Evolutionary conservation across 768 basidiomycete species (phyloP).

Genomic region (Termitomyces sp.): DNA sequence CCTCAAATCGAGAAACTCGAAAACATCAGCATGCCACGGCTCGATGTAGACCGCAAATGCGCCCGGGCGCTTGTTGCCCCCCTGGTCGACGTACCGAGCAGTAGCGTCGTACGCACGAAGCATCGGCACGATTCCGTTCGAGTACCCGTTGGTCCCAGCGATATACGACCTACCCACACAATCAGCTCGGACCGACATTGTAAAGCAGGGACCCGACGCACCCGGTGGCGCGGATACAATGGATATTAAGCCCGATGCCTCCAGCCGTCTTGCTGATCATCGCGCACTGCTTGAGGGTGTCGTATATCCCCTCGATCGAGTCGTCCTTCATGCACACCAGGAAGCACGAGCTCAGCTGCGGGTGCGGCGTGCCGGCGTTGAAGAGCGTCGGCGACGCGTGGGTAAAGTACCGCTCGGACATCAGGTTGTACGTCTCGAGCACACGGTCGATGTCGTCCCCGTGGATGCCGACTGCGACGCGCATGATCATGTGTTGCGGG

Average conservation of each 20-base stretch:
- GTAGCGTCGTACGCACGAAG: constrained; percentile 97
- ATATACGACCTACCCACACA: constrained; percentile 75
- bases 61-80: constrained; percentile 98
- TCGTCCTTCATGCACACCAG: constrained; percentile 98
- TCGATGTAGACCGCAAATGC: constrained; percentile 98
- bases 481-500: constrained; percentile 99
- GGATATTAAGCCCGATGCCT: constrained; percentile 93
- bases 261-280: constrained; percentile 99
- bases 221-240: constrained; percentile 95
- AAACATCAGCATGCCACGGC: constrained; percentile 97
- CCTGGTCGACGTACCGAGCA: constrained; percentile 97
- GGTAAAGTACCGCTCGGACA: constrained; percentile 98
- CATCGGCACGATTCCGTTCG: constrained; percentile 99
- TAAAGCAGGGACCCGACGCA: too few relatives aligned
- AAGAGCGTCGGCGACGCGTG: constrained; percentile 97
- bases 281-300: constrained; percentile 95
- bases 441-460: constrained; percentile 83
- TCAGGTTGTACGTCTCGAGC: constrained; percentile 89
- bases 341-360: constrained; percentile 97
- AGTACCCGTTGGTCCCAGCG: constrained; percentile 97
- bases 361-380: constrained; percentile 93
- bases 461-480: constrained; percentile 97
- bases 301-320: constrained; percentile 98
- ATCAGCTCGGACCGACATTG: too few relatives aligned
- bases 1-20: constrained; percentile 94